Conservation (phyloP, 768 basidiomycete species). For the Gloeophyllum trabeum region DNA sequence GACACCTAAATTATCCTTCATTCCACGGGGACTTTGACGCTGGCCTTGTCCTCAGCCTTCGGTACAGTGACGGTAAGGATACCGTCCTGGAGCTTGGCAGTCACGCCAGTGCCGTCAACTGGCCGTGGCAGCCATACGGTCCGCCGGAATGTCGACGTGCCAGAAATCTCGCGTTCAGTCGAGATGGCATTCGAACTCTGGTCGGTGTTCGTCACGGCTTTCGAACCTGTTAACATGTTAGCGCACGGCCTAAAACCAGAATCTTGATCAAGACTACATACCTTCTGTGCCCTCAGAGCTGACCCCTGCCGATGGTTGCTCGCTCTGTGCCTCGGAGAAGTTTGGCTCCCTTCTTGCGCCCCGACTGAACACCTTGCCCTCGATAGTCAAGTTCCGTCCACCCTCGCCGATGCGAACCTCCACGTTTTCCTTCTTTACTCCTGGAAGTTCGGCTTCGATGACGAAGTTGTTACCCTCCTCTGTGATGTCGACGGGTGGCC, state of each 20-base stretch:
- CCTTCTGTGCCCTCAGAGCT: slow-evolving; percentile 16
- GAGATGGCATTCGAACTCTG: slow-evolving; percentile 34
- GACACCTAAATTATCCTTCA: too few species aligned
- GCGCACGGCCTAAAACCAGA: too few species aligned
- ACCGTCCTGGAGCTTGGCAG: slow-evolving; percentile 58
- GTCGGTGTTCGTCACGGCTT: slow-evolving; percentile 10
- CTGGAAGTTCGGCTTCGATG: slow-evolving; percentile 70
- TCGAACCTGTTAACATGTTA: slow-evolving; percentile 6
- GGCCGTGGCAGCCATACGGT: slow-evolving; percentile 64
- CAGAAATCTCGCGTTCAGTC: slow-evolving; percentile 48
- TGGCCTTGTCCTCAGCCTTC: slow-evolving; percentile 48
- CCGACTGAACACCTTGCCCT: slow-evolving; percentile 40
- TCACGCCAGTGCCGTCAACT: slow-evolving; percentile 43
- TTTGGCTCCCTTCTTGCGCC: slow-evolving; percentile 7
- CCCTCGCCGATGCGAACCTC: slow-evolving; percentile 61
- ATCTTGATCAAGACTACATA: slow-evolving; percentile 8
- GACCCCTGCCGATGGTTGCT: slow-evolving; percentile 11
- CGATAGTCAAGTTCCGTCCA: slow-evolving; percentile 61
- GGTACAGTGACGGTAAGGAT: slow-evolving; percentile 52
- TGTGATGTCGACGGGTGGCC: slow-evolving; percentile 56
- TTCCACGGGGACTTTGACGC: slow-evolving; percentile 34
- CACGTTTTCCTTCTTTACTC: slow-evolving; percentile 68
- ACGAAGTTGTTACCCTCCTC: slow-evolving; percentile 57
- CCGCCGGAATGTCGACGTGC: slow-evolving; percentile 46
- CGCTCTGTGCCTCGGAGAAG: slow-evolving; percentile 4